A percentile compares a stretch with the other conserved stretches of the same genome.
phyloP scores from a whole-genome alignment of 495 filamentous ascomycete species.

The Penicillium goetzii region DNA sequence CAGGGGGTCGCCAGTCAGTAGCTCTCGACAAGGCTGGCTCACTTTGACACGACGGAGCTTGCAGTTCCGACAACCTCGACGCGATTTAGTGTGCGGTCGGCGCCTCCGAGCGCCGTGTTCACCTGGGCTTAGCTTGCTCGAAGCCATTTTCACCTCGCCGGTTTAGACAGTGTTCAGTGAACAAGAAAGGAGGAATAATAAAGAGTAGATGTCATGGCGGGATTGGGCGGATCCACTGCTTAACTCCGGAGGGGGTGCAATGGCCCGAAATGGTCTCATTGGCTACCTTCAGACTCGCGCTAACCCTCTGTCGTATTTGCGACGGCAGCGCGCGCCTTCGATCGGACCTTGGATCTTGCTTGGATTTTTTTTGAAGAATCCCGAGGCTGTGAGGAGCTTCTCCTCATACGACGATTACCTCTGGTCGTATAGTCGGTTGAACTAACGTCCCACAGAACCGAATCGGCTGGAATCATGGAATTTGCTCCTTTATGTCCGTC shows the following conservation, averaged over 20 bases:
- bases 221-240: constrained; percentile 4
- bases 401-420: background rate
- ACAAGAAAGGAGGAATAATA: background rate
- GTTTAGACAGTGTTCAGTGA: background rate
- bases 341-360: background rate
- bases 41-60: constrained; percentile 50
- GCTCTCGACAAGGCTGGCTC: constrained; percentile 15
- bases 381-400: background rate
- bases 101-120: constrained; percentile 15
- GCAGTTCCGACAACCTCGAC: constrained; percentile 46
- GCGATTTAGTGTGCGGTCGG: constrained; percentile 37
- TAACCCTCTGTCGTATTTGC: constrained; percentile 14
- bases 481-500: constrained; percentile 5
- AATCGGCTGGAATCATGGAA: background rate
- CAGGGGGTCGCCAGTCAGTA: background rate
- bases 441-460: background rate
- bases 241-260: constrained; percentile 20
- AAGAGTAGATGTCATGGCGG: constrained; percentile 3
- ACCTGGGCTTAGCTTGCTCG: background rate
- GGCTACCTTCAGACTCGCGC: background rate
- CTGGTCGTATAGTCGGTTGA: background rate
- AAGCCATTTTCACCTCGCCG: background rate
- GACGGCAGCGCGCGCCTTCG: background rate
- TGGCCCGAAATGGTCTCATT: background rate
- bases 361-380: background rate